Evolutionary conservation across 2,329 filamentous ascomycete species (phyloP).

Genomic region (Ambrosiella cleistominuta): DNA sequence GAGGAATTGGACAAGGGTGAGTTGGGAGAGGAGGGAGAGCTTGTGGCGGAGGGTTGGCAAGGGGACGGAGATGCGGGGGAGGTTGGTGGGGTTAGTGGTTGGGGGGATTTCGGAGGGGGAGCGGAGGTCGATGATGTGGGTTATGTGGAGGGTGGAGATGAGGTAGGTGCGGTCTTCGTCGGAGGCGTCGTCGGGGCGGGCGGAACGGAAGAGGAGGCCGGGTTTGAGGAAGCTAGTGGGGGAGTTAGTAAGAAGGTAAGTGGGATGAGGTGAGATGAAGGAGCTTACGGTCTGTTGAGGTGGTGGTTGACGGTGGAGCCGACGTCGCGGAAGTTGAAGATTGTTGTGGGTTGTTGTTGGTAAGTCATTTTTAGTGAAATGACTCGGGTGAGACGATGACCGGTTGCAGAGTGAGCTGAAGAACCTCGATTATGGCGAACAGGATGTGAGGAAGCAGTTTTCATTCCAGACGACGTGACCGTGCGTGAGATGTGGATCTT

Average conservation of each 20-base stretch:
- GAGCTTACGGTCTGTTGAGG: conserved; percentile 33
- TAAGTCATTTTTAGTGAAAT: not conserved
- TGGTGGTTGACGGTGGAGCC: conserved; percentile 47
- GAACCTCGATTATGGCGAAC: no score
- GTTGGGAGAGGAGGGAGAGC: conserved; percentile 6
- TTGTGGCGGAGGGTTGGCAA: conserved; percentile 4
- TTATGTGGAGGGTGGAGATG: not conserved
- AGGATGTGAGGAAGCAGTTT: no score
- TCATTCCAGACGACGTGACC: no score
- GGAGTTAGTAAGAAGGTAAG: not conserved
- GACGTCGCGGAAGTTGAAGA: conserved; percentile 66
- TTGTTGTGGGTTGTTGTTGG: conserved; percentile 15
- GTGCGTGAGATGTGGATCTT: no score
- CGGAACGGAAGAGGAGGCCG: not conserved
- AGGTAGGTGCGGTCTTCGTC: not conserved
- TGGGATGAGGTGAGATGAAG: not conserved
- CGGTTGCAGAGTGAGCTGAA: no score
- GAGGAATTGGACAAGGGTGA: conserved; percentile 11
- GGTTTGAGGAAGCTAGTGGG: not conserved
- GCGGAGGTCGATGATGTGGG: not conserved
- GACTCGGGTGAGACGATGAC: not conserved
- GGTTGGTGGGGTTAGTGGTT: not conserved
- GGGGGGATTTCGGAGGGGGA: not conserved
- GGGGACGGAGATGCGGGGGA: not conserved
- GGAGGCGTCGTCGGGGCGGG: not conserved